Percentiles rank a stretch among this genome's conserved stretches.
Conservation (phyloP, 148 eudicot species). For the Pharnaceum exiguum region DNA sequence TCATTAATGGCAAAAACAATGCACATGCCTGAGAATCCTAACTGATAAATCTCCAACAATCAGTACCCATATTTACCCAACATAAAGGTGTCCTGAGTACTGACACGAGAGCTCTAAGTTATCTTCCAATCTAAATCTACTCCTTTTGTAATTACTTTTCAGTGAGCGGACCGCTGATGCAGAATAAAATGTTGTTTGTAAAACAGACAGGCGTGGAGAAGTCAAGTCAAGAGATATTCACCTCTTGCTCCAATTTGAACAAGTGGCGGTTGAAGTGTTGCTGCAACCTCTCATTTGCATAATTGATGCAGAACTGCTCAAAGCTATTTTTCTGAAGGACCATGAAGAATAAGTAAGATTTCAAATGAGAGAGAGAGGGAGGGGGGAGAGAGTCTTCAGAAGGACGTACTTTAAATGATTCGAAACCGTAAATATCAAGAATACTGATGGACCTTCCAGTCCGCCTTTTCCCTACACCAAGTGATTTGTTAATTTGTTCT, state of each 20-base stretch:
- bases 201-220: no score
- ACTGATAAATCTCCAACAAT: no score
- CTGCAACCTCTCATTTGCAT: slow-evolving; percentile 96
- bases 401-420: slow-evolving; percentile 79
- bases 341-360: not conserved
- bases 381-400: not conserved
- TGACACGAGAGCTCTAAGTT: no score
- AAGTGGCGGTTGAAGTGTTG: slow-evolving; percentile 96
- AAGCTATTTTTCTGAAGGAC: slow-evolving; percentile 78
- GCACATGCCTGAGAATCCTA: not conserved
- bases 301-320: slow-evolving; percentile 97
- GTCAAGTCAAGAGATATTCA: slow-evolving; percentile 16
- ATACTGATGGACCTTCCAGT: slow-evolving; percentile 97
- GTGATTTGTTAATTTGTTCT: slow-evolving; percentile 94
- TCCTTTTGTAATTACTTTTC: no score
- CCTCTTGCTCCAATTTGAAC: slow-evolving; percentile 97
- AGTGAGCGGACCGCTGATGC: no score
- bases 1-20: no score
- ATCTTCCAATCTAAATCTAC: no score
- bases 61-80: no score
- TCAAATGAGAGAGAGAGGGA: not conserved
- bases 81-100: no score
- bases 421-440: slow-evolving; percentile 99
- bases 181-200: no score
- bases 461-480: slow-evolving; percentile 80